These are phyloP conservation scores for Apiotrichum siamense DNA, from an alignment of 1,284 basidiomycete genomes.

Conservation along the genomic window DNA sequence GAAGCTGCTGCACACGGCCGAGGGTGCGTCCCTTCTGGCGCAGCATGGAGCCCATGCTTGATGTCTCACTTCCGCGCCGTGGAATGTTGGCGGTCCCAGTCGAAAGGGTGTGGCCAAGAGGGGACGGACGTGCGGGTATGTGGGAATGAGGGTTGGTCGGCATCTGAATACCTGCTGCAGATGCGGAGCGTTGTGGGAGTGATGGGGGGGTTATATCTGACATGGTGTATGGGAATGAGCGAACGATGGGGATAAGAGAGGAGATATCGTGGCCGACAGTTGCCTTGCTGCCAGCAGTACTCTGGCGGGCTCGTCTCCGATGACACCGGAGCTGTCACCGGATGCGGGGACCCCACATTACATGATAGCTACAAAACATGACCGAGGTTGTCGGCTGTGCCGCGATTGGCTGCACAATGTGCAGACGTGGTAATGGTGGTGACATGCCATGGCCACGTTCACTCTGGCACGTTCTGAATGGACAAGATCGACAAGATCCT, in stretches of 20 bases:
- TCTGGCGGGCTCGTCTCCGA: neutral
- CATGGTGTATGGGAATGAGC: neutral
- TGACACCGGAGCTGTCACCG: neutral
- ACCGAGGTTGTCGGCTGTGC: too few relatives aligned
- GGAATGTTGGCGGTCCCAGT: neutral
- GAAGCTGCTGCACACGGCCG: constrained; percentile 36
- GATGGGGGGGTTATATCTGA: neutral
- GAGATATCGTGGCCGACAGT: neutral
- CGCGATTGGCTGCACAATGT: too few relatives aligned
- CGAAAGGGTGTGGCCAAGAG: neutral
- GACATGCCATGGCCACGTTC: too few relatives aligned
- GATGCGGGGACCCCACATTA: neutral
- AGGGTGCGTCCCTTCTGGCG: constrained; percentile 6
- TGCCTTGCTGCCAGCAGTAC: neutral
- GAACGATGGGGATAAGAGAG: neutral
- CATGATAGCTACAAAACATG: too few relatives aligned
- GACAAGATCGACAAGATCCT: too few relatives aligned
- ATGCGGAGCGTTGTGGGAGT: neutral
- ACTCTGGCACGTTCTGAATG: too few relatives aligned
- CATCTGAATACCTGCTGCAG: neutral
- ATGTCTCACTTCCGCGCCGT: neutral
- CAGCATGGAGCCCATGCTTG: neutral
- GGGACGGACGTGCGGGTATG: neutral
- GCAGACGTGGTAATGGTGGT: too few relatives aligned
- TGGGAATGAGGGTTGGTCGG: neutral